These are phyloP conservation scores for Parathielavia hyrcaniae DNA, from an alignment of 495 filamentous ascomycete species.

Conservation along the genomic window DNA sequence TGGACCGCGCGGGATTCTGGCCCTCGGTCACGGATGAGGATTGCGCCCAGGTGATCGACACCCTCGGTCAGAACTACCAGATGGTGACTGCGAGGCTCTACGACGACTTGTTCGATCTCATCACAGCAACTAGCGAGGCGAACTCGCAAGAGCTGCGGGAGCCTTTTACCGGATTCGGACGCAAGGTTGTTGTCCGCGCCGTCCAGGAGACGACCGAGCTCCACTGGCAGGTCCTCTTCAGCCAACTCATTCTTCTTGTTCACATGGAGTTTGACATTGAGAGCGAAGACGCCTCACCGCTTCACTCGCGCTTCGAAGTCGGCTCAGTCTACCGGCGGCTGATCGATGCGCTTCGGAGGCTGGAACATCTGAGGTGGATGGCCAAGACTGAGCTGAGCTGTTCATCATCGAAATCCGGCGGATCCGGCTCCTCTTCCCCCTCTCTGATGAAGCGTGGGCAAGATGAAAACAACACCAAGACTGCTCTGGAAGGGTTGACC, in stretches of 20 bases:
- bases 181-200: slow-evolving; percentile 62
- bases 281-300: slow-evolving; percentile 52
- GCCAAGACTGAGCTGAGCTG: slow-evolving; percentile 49
- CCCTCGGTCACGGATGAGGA: slow-evolving; percentile 70
- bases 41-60: slow-evolving; percentile 47
- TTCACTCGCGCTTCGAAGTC: slow-evolving; percentile 57
- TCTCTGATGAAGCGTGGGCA: slow-evolving; percentile 27
- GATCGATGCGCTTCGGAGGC: slow-evolving; percentile 60
- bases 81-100: slow-evolving; percentile 51
- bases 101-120: slow-evolving; percentile 39
- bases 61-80: slow-evolving; percentile 52
- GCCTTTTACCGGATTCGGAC: slow-evolving; percentile 63
- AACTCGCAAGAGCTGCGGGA: slow-evolving; percentile 34
- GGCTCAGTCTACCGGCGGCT: slow-evolving; percentile 61
- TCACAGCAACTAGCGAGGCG: slow-evolving; percentile 37
- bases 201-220: slow-evolving; percentile 70
- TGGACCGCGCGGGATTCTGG: slow-evolving; percentile 63
- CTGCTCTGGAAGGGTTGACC: slow-evolving; percentile 46
- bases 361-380: slow-evolving; percentile 78
- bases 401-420: slow-evolving; percentile 36
- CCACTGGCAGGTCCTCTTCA: slow-evolving; percentile 63
- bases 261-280: slow-evolving; percentile 77
- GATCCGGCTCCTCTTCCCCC: slow-evolving; percentile 26
- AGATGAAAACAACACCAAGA: slow-evolving; percentile 40
- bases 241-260: slow-evolving; percentile 74